These are phyloP conservation scores for Saccharomyces hybrid DNA, from an alignment of 1,139 yeast genomes.

Conservation along the genomic window DNA sequence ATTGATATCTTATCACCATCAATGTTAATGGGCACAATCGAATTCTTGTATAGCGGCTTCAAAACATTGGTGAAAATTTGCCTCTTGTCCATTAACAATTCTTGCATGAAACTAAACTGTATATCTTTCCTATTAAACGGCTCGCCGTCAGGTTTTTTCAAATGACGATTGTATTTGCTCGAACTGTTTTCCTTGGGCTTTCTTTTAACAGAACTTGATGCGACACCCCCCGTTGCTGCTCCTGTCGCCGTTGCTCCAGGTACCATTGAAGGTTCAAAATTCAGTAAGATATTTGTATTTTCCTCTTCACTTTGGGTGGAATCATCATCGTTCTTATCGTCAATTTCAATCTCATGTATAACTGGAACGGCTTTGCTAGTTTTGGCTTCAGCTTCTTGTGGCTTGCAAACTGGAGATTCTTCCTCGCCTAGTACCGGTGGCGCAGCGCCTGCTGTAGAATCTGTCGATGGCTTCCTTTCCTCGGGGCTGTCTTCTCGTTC, in stretches of 20 bases:
- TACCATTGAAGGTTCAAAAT: not conserved
- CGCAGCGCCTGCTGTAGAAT: not conserved
- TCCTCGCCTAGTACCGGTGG: not conserved
- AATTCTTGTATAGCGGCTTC: slow-evolving; percentile 5
- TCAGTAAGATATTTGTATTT: slow-evolving; percentile 5
- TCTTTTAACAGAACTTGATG: slow-evolving; percentile 4
- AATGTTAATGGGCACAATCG: slow-evolving; percentile 15
- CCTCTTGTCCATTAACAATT: slow-evolving; percentile 54
- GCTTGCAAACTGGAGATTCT: not conserved
- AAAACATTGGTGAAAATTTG: slow-evolving; percentile 60
- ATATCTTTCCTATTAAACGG: slow-evolving; percentile 86
- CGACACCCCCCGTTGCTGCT: not conserved
- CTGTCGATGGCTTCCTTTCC: not conserved
- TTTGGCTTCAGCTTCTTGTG: not conserved
- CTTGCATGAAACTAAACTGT: slow-evolving; percentile 69
- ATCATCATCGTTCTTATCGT: slow-evolving; percentile 14
- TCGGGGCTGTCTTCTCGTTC: slow-evolving; percentile 9
- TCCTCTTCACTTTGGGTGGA: slow-evolving; percentile 24
- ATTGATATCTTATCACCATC: slow-evolving; percentile 16
- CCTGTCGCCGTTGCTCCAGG: not conserved
- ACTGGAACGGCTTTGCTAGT: not conserved
- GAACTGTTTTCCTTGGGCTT: slow-evolving; percentile 9
- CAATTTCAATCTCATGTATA: slow-evolving; percentile 1
- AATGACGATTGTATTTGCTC: slow-evolving; percentile 42
- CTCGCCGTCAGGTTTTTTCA: slow-evolving; percentile 87